Base-by-base conservation (phyloP, 1,139 yeast genomes). In the Blastobotrys persicus region DNA sequence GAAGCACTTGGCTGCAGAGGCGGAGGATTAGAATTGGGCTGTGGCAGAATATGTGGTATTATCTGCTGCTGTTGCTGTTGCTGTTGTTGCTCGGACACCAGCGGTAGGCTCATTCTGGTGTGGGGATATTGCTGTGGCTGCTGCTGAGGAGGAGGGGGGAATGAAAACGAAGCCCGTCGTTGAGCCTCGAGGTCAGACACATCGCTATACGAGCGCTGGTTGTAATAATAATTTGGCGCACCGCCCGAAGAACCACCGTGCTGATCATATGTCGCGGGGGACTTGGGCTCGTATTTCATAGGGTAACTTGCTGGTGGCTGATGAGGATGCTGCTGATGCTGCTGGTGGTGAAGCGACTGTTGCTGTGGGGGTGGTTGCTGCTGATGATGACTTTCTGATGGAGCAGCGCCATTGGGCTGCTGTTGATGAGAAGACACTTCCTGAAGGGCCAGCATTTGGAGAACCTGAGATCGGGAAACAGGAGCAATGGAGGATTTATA, bases 11-110 rank as follows among this genome's bases (percentile, higher is more conserved):
- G 37, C 31, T 19, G 49, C 18, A 14, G 39, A 11, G 43, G 45
- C 31, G 51, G 56, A 19, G 50, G 57, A 26, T 49, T 51, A 2
- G 57, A 14, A 19, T 35, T 34, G 4, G 54, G 50, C 41, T 48
- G 55, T 3, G 52, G 52, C 13, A 49, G 47, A 17, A 47, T 38
- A 11, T 33, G 50, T 39, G 47, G 47, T 13, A 38, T 46, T 11
- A 34, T 49, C 37, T 44, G 45, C 28, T 49, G 47, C 43, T 51
- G 51, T 33, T 46, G 54, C 12, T 43, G 54, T 33, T 38, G 55
- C 20, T 46, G 53, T 42, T 44, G 44, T 18, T 48, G 47, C n/a
- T 44, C 32, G 32, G 42, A 42, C 39, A 34, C 39, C 9, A 34
- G 19, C 11, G 39, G 39, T 12, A 34, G 20, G 39, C 18, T n/a